Evolutionary conservation across 148 eudicot genomes (phyloP), one percentile per base, ranked within the genome.

Genomic region (Silene latifolia): DNA sequence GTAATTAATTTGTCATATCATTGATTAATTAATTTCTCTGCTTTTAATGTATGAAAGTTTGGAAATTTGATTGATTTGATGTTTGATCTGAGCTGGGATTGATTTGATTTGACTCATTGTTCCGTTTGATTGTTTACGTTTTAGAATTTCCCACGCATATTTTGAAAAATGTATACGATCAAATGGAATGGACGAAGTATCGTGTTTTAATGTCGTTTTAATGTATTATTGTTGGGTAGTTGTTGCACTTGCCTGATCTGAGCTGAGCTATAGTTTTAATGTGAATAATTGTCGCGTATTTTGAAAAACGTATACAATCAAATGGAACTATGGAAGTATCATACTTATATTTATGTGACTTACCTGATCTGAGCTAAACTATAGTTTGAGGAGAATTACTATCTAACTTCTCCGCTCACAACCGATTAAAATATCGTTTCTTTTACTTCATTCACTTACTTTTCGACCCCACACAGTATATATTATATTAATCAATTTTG

Each of bases 221-320:
- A 48, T 48, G 54, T 9, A 48, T 51, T 3, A 11, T 44, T 27
- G 32, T 2, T 54, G 54, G 25, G 1, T 58, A 35, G 32, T 57
- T 69, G 58, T 46, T 44, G 47, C 69, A 70, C 20, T 72, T 72
- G 25, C 64, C 74, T 72, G 74, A 72, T 72, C 74, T 58, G 64
- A 59, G 66, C 66, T 58, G 1, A 63, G 32, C 13, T 19, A 12
- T 13, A 3, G 5, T 15, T 32, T 29, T 21, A 4, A 35, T 59
- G 23, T 32, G 18, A n/a, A 51, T 51, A 51, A 51, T 51, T 15
- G 3, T 13, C 3, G 9, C 9, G 9, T 39, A 39, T 39, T 39
- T 39, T 39, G 44, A 39, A 39, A 39, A 39, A 39, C 44, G 15
- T 51, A 51, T 51, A 11, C 56, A 11, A 15, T 51, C 56, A 15